Base-by-base conservation (phyloP, 768 basidiomycete species). In the Chiua virens region DNA sequence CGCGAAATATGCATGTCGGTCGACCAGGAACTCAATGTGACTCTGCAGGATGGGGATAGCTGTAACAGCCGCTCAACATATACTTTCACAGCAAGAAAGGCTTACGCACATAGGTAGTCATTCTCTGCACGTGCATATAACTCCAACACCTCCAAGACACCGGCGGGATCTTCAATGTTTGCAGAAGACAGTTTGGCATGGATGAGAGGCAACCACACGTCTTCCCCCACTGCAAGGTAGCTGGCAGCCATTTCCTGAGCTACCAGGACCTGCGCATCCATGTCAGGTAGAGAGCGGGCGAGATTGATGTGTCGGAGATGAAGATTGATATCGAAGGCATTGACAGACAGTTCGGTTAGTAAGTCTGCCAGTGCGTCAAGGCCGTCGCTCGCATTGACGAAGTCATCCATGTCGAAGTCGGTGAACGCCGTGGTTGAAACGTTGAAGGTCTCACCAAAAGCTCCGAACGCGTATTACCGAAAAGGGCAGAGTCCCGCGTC, bases 101-200 rank as follows among this genome's bases (percentile, higher is more conserved):
- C 45, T 40, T 27, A 77, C 89, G 62, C 66, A 92, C 92, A 92
- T 32, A 92, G 66, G 66, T 92, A 92, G 60, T 93, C 92, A 10
- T 65, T 70, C 59, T 86, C 86, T 20, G 92, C 90, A 32, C 77
- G 77, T 35, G 73, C 69, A 64, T 85, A 92, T 35, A 87, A 59
- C 15, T 76, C 73, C 51, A 90, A 66, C 36, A 92, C 61, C 40
- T 82, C 81, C 39, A 78, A 58, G 20, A 81, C 71, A 8, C 79
- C 82, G 41, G 77, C 72, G 17, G 69, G 63, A 3, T 78, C 78
- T n/a, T 82, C 72, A 20, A 86, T 48, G 55, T 86, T 73, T 3
- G 76, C 73, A 1, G 72, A 59, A n/a, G 71, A 64, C 42, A 76
- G 65, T 64, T 83, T 87, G 18, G 74, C 69, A 11, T 80, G 72